Evolutionary conservation across 352 stramenopile genomes (phyloP).

Genomic region (Peronospora farinosa): DNA sequence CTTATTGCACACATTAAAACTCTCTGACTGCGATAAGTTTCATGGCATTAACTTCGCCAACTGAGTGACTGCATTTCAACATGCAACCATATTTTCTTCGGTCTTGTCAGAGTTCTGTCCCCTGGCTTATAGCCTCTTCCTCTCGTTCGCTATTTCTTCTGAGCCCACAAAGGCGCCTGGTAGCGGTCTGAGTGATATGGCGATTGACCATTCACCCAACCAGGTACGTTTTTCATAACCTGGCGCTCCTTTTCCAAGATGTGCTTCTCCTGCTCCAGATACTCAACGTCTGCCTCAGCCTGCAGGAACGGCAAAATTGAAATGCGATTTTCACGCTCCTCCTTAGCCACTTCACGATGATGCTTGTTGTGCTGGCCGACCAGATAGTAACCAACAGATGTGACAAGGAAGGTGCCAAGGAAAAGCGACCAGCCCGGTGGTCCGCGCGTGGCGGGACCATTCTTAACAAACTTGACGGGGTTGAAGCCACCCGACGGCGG

Average conservation of each 20-base stretch:
- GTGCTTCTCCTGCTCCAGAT: conserved; percentile 80
- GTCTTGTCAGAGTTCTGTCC: conserved; percentile 23
- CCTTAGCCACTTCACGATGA: conserved; percentile 51
- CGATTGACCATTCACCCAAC: conserved; percentile 85
- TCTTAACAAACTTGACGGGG: conserved; percentile 55
- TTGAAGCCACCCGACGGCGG: conserved; percentile 73
- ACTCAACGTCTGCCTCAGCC: conserved; percentile 92
- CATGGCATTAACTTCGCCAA: conserved; percentile 19
- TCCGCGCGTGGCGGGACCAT: conserved; percentile 55
- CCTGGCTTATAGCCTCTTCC: not conserved
- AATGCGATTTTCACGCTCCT: conserved; percentile 91
- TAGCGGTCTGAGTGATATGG: conserved; percentile 87
- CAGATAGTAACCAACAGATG: conserved; percentile 67
- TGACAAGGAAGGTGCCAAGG: conserved; percentile 61
- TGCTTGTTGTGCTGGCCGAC: conserved; percentile 77
- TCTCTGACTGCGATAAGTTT: conserved; percentile 11
- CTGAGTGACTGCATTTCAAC: conserved; percentile 6
- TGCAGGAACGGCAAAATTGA: conserved; percentile 92
- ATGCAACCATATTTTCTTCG: conserved; percentile 20
- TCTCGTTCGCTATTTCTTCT: conserved; percentile 55
- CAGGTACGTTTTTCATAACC: conserved; percentile 93
- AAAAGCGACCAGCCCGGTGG: conserved; percentile 78
- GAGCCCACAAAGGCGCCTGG: conserved; percentile 68
- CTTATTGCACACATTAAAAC: conserved; percentile 15
- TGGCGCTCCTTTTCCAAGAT: conserved; percentile 88